Base-by-base conservation (phyloP, 768 basidiomycete species). In the Lanmaoa pseudosensibilis region DNA sequence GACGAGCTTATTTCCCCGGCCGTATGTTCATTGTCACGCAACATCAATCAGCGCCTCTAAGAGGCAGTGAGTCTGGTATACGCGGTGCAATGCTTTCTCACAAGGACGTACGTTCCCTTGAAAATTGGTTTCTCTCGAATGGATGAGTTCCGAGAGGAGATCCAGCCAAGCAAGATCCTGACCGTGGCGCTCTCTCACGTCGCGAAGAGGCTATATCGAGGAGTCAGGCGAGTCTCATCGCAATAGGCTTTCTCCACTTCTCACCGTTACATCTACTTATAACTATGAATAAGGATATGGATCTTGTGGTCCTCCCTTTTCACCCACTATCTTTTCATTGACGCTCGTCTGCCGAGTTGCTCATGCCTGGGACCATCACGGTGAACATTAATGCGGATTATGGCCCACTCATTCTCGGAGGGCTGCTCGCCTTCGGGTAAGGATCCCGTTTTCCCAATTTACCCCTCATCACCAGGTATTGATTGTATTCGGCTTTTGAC, bases 321-420 rank as follows among this genome's bases (percentile, higher is more conserved):
- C 13, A 16, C 12, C 18, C n/a, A 7, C 9, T 32, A 13, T 40
- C 47, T 30, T 47, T 34, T 33, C 23, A 11, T 23, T 15, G 19
- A 41, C 33, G 40, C 27, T 50, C 18, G 10, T 30, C 13, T 27
- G 37, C 12, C 15, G 19, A 25, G 50, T 38, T 54, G 18, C 13
- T 10, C 45, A 62, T 62, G 65, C 19, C 39, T 12, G 33, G 5
- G 39, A 11, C 34, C n/a, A 8, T 21, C 13, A 4, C 11, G 34
- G 40, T 27, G 9, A 21, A 60, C 8, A 13, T 62, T 32, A n/a
- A 37, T 15, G 25, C 51, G 4, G 56, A 62, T 37, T 62, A 60
- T 51, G 67, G 67, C 30, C 9, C 65, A 1, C 54, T 68, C 45
- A 1, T 68, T 12, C 39, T 68, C 18, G 68, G 68, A 13, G 65